Evolutionary conservation across 176 grass and related monocot genomes (phyloP), one percentile per base, ranked within the genome.

Genomic region (Carex cristatella): DNA sequence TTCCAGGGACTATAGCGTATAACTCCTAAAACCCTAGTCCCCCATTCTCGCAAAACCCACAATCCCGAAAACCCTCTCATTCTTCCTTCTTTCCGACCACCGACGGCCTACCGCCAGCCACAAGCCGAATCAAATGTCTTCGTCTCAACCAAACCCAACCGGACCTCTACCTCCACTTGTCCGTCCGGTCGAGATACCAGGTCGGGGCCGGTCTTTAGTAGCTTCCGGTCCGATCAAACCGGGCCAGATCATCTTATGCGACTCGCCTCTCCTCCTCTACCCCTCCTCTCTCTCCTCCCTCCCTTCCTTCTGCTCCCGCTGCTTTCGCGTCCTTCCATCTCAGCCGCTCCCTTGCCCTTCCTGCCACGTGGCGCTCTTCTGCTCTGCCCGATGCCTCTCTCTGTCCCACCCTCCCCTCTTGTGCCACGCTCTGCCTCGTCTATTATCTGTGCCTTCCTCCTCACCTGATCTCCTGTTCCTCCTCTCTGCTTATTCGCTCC

Each of bases 401-500:
- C 69, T 80, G 0, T 88, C 91, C 4, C 86, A 88, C 86, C 84
- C 91, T 27, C 87, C 83, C 46, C 55, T 90, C 62, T 32, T 90
- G 86, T 93, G 88, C 76, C 69, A 79, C 54, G 81, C 84, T 58
- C 86, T 90, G 61, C 85, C 81, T 77, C 76, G 77, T 58, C 85
- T 79, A 16, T 6, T 27, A 18, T 84, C 54, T 11, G 61, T 4
- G 16, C 69, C 84, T 65, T 80, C 88, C 55, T 77, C 86, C 44
- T 81, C 81, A 6, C 81, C 81, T 10, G 63, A 85, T 37, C 86
- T 95, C 19, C 86, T 95, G 75, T 93, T 94, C 76, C 91, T 90
- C 63, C 89, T 98, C 65, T 88, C 89, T 10, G 64, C 87, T 3
- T 98, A 93, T 62, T 93, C 93, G 54, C 91, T 92, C 83, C 83